Evolutionary conservation across 2,329 filamentous ascomycete genomes (phyloP), one percentile per base, ranked within the genome.

Genomic region (Trichoderma sp.): DNA sequence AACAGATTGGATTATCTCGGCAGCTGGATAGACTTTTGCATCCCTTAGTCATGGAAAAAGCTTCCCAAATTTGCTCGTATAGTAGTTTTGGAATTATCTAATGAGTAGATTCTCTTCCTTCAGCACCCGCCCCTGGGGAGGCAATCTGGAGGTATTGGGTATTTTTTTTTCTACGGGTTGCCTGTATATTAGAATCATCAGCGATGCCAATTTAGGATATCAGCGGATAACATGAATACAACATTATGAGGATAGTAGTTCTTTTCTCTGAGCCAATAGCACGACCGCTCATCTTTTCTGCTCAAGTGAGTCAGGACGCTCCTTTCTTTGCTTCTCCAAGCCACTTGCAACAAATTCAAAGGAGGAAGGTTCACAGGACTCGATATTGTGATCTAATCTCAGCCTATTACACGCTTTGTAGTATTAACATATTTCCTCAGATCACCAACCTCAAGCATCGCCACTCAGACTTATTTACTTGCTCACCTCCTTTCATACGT

Each of bases 11-110:
- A 93, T 75, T 95, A 97, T 81, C 85, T 98, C 61, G 93, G 93
- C 73, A 93, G 90, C 77, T 98, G 95, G 95, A 93, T 98, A 81
- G 95, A 98, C 79, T 90, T 91, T 79, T 92, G 89, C 79, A 91
- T 92, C 75, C 89, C 89, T 15, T 89, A 85, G 66, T 11, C 5
- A 18, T 7, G 21, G n/a, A 12, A 7, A 32, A 32, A 18, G 28
- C 3, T 36, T 1, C 9, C 4, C 12, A 8, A 12, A 47, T 47
- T 21, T 36, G 34, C 34, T 36, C 6, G 14, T 36, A 36, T 36
- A 36, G 6, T 36, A 15, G 34, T 36, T 15, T 36, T 36, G 34
- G 34, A 36, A 36, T 15, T 36, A 36, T 2, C 14, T 36, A 36
- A 36, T 15, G 34, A 36, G 34, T 43, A 43, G 39, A 43, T n/a